Percentiles rank a stretch among this genome's conserved stretches.
phyloP scores from a whole-genome alignment of 2,329 filamentous ascomycete species.

The Penicillium paneum region DNA sequence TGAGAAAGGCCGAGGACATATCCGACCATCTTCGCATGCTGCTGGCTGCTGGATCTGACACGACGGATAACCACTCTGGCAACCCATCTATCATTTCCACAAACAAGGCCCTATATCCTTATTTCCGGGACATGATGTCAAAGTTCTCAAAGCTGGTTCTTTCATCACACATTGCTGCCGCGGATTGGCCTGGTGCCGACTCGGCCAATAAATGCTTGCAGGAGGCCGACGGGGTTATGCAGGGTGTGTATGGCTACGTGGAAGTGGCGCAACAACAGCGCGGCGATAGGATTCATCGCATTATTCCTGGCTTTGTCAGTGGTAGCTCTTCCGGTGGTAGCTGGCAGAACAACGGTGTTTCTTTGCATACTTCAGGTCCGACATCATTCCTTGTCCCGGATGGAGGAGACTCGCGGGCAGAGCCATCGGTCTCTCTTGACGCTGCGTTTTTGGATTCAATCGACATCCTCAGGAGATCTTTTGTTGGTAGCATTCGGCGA shows the following conservation, averaged over 20 bases:
- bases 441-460: constrained; percentile 73
- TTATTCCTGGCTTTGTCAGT: constrained; percentile 89
- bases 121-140: constrained; percentile 99
- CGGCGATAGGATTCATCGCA: constrained; percentile 86
- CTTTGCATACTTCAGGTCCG: constrained; percentile 62
- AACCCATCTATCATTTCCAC: constrained; percentile 99
- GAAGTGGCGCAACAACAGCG: constrained; percentile 91
- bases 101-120: constrained; percentile 94
- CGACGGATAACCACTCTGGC: constrained; percentile 96
- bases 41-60: constrained; percentile 92
- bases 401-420: constrained; percentile 68
- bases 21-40: constrained; percentile 92
- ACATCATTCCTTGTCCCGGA: constrained; percentile 79
- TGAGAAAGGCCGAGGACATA: constrained; percentile 92
- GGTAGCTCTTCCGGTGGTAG: constrained; percentile 79
- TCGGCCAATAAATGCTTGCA: constrained; percentile 92
- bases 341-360: constrained; percentile 69
- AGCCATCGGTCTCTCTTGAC: constrained; percentile 73
- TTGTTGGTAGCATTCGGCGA: constrained; percentile 80
- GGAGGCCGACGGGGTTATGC: constrained; percentile 93
- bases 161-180: constrained; percentile 94
- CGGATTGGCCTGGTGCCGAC: constrained; percentile 91
- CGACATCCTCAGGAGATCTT: constrained; percentile 78
- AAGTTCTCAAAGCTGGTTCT: constrained; percentile 99
- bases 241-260: constrained; percentile 93